These are phyloP conservation scores for Eleusine indica DNA, from an alignment of 176 grass and related monocot genomes.

Conservation along the genomic window DNA sequence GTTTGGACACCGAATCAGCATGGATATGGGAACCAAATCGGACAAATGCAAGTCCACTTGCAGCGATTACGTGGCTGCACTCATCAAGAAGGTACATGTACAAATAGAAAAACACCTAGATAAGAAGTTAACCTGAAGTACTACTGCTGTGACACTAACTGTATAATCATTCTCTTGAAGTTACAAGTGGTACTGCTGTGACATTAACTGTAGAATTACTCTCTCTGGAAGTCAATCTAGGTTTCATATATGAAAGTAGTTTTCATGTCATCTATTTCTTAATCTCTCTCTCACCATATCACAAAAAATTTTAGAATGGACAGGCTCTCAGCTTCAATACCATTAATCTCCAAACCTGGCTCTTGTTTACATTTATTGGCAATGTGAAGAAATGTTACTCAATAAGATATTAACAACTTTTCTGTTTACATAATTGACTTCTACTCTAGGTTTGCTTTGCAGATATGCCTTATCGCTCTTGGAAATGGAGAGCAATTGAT, in stretches of 20 bases:
- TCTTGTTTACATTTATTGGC: constrained; percentile 17
- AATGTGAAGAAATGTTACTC: constrained; percentile 4
- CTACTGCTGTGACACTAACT: background rate
- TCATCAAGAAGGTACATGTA: constrained; percentile 34
- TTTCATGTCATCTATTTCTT: background rate
- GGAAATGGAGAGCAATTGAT: constrained; percentile 13
- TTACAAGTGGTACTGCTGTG: background rate
- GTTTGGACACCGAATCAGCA: constrained; percentile 41
- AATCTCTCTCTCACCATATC: background rate
- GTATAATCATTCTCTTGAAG: background rate
- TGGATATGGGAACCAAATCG: constrained; percentile 52
- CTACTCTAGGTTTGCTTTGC: constrained; percentile 47
- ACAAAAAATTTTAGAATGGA: background rate
- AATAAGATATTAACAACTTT: background rate
- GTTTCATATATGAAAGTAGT: constrained; percentile 8
- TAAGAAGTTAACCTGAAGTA: constrained; percentile 9
- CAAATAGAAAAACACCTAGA: background rate
- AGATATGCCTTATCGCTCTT: constrained; percentile 47
- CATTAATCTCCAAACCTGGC: constrained; percentile 6
- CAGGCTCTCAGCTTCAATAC: constrained; percentile 10
- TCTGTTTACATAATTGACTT: constrained; percentile 3
- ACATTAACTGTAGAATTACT: background rate
- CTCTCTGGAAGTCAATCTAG: background rate
- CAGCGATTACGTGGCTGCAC: constrained; percentile 29
- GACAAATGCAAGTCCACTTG: constrained; percentile 45